These are phyloP conservation scores for Eucalyptus urophylla DNA, from an alignment of 345 rosid species.

Conservation along the genomic window DNA sequence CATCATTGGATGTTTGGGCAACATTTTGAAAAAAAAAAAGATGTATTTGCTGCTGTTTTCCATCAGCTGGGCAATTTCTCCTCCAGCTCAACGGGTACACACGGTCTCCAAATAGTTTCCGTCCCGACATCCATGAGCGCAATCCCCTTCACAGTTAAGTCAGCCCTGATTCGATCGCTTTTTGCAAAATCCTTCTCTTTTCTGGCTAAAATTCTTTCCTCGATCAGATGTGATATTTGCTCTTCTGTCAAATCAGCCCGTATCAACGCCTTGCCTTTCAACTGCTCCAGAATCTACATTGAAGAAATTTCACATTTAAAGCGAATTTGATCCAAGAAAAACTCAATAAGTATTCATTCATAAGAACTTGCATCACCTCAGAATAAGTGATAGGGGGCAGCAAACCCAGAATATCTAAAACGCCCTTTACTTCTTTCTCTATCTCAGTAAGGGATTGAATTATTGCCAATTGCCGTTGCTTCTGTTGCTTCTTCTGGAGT, in stretches of 20 bases:
- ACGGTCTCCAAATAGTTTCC: slow-evolving; percentile 80
- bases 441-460: slow-evolving; percentile 49
- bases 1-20: not conserved
- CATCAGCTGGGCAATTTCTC: not conserved
- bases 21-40: not conserved
- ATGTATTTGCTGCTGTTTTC: not conserved
- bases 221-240: slow-evolving; percentile 29
- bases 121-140: slow-evolving; percentile 78
- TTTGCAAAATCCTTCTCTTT: slow-evolving; percentile 51
- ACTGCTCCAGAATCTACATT: slow-evolving; percentile 40
- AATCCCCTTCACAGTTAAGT: slow-evolving; percentile 47
- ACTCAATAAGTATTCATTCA: not conserved
- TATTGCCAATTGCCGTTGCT: slow-evolving; percentile 38
- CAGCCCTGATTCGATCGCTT: slow-evolving; percentile 67
- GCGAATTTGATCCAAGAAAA: not conserved
- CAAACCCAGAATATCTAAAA: slow-evolving; percentile 56
- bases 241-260: slow-evolving; percentile 56
- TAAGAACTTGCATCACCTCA: slow-evolving; percentile 21
- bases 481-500: slow-evolving; percentile 66
- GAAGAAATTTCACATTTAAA: not conserved
- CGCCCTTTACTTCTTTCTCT: slow-evolving; percentile 43
- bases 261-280: slow-evolving; percentile 50
- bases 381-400: slow-evolving; percentile 30
- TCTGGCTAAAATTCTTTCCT: slow-evolving; percentile 49
- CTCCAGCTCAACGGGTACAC: slow-evolving; percentile 24